These are phyloP conservation scores for Lachancea nothofagi DNA, from an alignment of 805 yeast species.

Conservation along the genomic window DNA sequence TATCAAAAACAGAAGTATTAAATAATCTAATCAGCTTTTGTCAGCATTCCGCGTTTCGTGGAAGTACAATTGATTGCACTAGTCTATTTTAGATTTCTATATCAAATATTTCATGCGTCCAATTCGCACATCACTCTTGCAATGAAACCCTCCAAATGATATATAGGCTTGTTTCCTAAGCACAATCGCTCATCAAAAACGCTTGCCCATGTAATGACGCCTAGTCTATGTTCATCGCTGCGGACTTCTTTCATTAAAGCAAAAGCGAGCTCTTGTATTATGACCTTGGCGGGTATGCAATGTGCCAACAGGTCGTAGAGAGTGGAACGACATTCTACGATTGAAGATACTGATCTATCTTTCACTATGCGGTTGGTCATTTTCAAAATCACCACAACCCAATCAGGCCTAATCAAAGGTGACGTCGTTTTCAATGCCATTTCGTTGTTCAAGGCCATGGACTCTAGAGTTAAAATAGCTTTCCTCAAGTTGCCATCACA, in stretches of 20 bases:
- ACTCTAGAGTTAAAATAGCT: slow-evolving; percentile 74
- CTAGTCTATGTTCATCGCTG: slow-evolving; percentile 34
- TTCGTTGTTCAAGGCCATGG: slow-evolving; percentile 68
- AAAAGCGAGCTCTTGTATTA: slow-evolving; percentile 58
- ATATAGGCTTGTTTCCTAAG: slow-evolving; percentile 82
- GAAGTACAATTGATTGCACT: too few species aligned
- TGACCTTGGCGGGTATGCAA: slow-evolving; percentile 84
- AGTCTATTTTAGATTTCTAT: too few species aligned
- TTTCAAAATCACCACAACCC: slow-evolving; percentile 75
- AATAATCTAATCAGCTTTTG: too few species aligned
- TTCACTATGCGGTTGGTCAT: slow-evolving; percentile 55
- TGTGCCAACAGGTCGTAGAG: slow-evolving; percentile 85
- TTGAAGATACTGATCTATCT: slow-evolving; percentile 57
- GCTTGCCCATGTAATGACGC: slow-evolving; percentile 56
- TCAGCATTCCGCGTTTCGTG: too few species aligned
- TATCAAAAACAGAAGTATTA: too few species aligned
- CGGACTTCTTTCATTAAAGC: slow-evolving; percentile 35
- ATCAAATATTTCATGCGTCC: slow-evolving; percentile 3
- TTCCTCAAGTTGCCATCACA: slow-evolving; percentile 72
- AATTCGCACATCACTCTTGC: slow-evolving; percentile 80
- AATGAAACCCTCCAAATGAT: slow-evolving; percentile 90
- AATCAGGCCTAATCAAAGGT: slow-evolving; percentile 67
- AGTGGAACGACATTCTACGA: slow-evolving; percentile 53
- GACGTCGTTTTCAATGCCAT: slow-evolving; percentile 40
- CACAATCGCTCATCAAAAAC: slow-evolving; percentile 79